phyloP scores from a whole-genome alignment of 2,329 filamentous ascomycete species.

The Tolypocladium ovalisporum region DNA sequence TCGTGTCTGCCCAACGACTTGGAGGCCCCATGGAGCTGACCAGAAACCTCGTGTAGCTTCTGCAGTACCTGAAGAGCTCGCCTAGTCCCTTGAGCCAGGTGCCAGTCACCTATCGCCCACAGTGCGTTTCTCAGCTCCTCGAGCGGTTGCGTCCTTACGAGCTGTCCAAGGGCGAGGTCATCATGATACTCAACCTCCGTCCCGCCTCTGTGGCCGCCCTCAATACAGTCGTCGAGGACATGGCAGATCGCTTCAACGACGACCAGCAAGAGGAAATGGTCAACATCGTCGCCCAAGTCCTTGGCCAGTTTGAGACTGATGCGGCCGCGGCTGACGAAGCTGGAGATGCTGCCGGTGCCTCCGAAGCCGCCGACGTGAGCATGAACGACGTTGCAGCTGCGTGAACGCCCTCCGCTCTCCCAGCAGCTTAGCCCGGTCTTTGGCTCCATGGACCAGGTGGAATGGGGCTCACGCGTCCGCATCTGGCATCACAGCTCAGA shows the following conservation, averaged over 20 bases:
- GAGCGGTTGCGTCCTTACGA: conserved; percentile 43
- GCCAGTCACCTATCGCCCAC: conserved; percentile 40
- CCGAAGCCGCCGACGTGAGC: conserved; percentile 19
- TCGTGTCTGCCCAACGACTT: not conserved
- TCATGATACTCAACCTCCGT: conserved; percentile 58
- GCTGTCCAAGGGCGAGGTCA: conserved; percentile 55
- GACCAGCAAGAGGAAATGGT: conserved; percentile 50
- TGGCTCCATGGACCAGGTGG: not conserved
- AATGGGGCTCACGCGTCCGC: not conserved
- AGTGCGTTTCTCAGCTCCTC: conserved; percentile 42
- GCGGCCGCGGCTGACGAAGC: conserved; percentile 12
- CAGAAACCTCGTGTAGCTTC: conserved; percentile 30
- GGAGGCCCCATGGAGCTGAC: not conserved
- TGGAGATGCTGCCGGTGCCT: conserved; percentile 11
- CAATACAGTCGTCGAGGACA: conserved; percentile 55
- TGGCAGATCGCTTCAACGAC: conserved; percentile 47
- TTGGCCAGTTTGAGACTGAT: conserved; percentile 37
- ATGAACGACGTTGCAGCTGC: conserved; percentile 24
- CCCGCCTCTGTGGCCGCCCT: conserved; percentile 46
- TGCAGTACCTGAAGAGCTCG: conserved; percentile 45
- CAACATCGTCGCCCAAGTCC: conserved; percentile 41
- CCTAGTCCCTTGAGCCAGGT: conserved; percentile 46
- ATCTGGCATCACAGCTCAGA: conserved; percentile 22
- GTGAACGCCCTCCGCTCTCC: conserved; percentile 5
- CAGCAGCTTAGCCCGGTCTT: not conserved